Evolutionary conservation across 1,284 basidiomycete species (phyloP).

Genomic region (Ustilago hordei): DNA sequence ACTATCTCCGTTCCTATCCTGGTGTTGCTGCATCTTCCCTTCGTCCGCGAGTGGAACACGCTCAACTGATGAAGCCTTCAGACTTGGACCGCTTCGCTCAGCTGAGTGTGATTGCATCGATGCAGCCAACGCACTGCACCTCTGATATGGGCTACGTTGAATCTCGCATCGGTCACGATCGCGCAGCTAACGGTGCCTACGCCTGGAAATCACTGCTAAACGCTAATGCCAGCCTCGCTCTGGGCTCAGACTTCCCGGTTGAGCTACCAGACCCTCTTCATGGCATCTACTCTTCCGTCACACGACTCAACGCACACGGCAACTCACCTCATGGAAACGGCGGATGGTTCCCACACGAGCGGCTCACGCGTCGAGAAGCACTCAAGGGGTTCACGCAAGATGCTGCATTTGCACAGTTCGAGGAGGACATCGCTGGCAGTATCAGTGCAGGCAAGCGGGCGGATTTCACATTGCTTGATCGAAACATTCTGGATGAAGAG

Average conservation of each 20-base stretch:
- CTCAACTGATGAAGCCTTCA: conserved; percentile 77
- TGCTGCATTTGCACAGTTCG: conserved; percentile 86
- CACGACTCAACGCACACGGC: conserved; percentile 78
- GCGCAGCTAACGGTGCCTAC: conserved; percentile 81
- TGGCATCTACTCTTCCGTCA: conserved; percentile 87
- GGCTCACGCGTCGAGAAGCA: conserved; percentile 78
- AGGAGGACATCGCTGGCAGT: conserved; percentile 76
- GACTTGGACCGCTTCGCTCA: conserved; percentile 79
- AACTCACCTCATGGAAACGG: conserved; percentile 81
- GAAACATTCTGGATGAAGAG: conserved; percentile 77
- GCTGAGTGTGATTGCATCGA: conserved; percentile 87
- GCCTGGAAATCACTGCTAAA: conserved; percentile 82
- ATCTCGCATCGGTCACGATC: conserved; percentile 59
- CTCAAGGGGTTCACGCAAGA: conserved; percentile 82
- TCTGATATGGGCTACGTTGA: conserved; percentile 85
- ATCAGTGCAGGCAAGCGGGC: conserved; percentile 81
- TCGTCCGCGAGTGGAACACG: conserved; percentile 87
- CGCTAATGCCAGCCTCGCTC: conserved; percentile 74
- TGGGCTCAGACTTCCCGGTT: conserved; percentile 92
- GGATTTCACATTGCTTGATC: conserved; percentile 84
- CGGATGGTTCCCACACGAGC: conserved; percentile 77
- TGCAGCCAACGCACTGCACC: conserved; percentile 88
- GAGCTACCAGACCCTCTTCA: conserved; percentile 56
- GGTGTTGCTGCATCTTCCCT: conserved; percentile 58
- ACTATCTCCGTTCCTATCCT: conserved; percentile 25